Conservation (phyloP, 2,329 filamentous ascomycete genomes). For the Pyrenophora teres region DNA sequence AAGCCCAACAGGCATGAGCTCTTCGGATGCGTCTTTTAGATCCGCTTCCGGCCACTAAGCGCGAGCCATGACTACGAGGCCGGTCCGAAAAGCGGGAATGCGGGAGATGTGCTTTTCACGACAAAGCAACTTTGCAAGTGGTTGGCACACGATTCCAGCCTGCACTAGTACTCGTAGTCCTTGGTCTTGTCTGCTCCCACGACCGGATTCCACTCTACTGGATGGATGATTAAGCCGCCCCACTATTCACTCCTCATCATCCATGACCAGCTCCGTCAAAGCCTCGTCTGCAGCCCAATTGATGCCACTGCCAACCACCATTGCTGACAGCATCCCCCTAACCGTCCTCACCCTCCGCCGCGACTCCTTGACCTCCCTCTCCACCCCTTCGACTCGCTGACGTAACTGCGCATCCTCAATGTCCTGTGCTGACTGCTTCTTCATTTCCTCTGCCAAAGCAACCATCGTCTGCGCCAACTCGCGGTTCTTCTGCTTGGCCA, state of each 20-base stretch:
- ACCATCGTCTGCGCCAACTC: conserved; percentile 67
- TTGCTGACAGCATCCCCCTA: conserved; percentile 77
- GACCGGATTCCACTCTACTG: too few relatives aligned
- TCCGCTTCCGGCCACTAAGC: too few relatives aligned
- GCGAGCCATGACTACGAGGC: too few relatives aligned
- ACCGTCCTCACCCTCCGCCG: conserved; percentile 73
- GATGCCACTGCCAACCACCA: conserved; percentile 79
- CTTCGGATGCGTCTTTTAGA: too few relatives aligned
- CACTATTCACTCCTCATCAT: conserved; percentile 57
- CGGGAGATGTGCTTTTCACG: too few relatives aligned
- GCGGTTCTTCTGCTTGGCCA: conserved; percentile 64
- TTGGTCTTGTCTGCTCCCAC: too few relatives aligned
- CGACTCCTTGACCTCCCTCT: conserved; percentile 64
- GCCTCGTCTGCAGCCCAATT: conserved; percentile 76
- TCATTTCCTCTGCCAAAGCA: conserved; percentile 63
- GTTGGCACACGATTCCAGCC: too few relatives aligned
- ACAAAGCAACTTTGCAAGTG: too few relatives aligned
- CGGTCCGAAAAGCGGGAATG: too few relatives aligned
- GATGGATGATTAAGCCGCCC: conserved; percentile 1
- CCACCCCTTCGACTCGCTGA: conserved; percentile 62
- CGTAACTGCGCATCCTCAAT: conserved; percentile 59
- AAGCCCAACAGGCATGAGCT: too few relatives aligned
- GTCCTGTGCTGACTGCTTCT: conserved; percentile 59
- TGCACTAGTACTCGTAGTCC: too few relatives aligned
- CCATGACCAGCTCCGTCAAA: conserved; percentile 73